Evolutionary conservation across 768 basidiomycete species (phyloP).

Genomic region (Russula foetens): DNA sequence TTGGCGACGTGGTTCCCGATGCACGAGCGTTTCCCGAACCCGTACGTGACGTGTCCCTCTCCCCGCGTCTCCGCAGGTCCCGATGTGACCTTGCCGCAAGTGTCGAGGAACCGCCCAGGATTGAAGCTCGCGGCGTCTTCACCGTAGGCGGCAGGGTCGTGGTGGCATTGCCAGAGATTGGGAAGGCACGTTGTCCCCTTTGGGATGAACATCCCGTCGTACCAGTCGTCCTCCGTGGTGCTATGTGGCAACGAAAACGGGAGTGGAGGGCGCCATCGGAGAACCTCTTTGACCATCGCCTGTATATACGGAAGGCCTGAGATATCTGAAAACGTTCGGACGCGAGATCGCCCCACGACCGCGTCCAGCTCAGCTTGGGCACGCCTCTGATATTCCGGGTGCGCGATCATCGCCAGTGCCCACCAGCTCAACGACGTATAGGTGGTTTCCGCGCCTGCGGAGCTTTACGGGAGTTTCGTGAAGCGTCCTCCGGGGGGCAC

Average conservation of each 20-base stretch:
- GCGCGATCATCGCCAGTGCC: constrained; percentile 15
- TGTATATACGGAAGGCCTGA: constrained; percentile 15
- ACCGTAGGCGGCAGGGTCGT: constrained; percentile 2
- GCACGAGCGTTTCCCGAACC: constrained; percentile 19
- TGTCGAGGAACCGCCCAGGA: constrained; percentile 16
- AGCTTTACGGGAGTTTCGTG: neutral
- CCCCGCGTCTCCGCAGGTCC: neutral
- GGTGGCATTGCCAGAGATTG: constrained; percentile 18
- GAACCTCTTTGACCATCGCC: constrained; percentile 17
- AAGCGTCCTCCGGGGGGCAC: neutral
- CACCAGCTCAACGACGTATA: constrained; percentile 4
- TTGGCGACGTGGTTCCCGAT: constrained; percentile 23
- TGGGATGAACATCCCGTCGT: constrained; percentile 27
- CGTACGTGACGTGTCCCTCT: constrained; percentile 13
- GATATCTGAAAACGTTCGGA: constrained; percentile 17
- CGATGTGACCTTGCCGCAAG: neutral
- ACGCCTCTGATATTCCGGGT: constrained; percentile 13
- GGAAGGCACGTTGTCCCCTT: constrained; percentile 28
- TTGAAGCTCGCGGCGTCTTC: constrained; percentile 17
- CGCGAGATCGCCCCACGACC: constrained; percentile 13
- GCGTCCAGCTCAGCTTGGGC: constrained; percentile 20
- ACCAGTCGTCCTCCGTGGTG: constrained; percentile 24
- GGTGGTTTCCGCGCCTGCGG: constrained; percentile 7
- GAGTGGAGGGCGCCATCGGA: constrained; percentile 1
- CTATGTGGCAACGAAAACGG: neutral